These are phyloP conservation scores for Juglanconis oblonga DNA, from an alignment of 2,329 filamentous ascomycete species.

Conservation along the genomic window DNA sequence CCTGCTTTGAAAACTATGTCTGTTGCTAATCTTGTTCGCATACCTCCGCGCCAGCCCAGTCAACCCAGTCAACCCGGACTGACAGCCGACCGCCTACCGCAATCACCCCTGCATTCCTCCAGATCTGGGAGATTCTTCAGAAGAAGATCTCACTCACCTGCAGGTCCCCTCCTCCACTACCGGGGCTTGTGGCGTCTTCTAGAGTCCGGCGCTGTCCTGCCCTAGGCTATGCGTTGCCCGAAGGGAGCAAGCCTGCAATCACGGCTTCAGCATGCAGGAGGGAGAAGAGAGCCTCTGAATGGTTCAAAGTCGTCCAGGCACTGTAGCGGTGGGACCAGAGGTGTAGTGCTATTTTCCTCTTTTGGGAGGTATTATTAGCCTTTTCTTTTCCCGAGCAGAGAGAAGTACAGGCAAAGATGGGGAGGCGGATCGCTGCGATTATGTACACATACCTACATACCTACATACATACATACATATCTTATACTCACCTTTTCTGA, in stretches of 20 bases:
- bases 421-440: too few species aligned
- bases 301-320: background rate
- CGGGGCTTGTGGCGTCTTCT: conserved; percentile 10
- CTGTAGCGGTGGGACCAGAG: background rate
- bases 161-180: background rate
- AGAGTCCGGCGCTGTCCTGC: background rate
- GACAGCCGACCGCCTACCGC: background rate
- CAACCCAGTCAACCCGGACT: background rate
- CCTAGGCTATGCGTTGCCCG: conserved; percentile 15
- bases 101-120: conserved; percentile 19
- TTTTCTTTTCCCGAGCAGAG: background rate
- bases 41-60: conserved; percentile 28
- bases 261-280: background rate
- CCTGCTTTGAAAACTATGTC: conserved; percentile 25
- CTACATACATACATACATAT: background rate
- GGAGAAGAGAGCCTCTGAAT: background rate
- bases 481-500: background rate
- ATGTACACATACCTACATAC: too few species aligned
- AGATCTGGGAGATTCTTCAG: conserved; percentile 6
- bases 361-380: background rate
- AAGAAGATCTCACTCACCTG: background rate
- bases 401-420: too few species aligned
- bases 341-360: background rate
- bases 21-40: conserved; percentile 40
- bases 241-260: background rate